Evolutionary conservation across 2,329 filamentous ascomycete species (phyloP), one percentile per base, ranked within the genome.

Genomic region (Fusarium goolgardi): DNA sequence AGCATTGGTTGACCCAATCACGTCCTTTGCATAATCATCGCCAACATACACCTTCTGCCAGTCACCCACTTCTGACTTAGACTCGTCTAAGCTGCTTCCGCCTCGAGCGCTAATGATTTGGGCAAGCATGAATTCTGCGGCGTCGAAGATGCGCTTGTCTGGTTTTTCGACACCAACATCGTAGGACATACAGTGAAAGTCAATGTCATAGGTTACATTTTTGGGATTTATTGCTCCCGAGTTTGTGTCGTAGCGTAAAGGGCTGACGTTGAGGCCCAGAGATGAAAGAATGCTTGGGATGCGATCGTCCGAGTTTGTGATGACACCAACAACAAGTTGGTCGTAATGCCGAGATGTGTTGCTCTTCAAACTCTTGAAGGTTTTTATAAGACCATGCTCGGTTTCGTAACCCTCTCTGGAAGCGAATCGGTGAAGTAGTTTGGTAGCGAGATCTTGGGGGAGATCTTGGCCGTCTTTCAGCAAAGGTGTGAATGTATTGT

Each of bases 101-200:
- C 56, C 51, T 5, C 67, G 61, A 11, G 49, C 18, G 11, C 60
- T 56, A 2, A 71, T 57, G 6, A 64, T 13, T 12, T 69, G 51
- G 1, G 52, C 43, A 8, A 72, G 72, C 79, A 87, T 77, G 1
- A 74, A 65, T 44, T 82, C 80, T 0, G 87, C 88, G 0, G 86
- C 83, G 2, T 79, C 74, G 63, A 90, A 91, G 3, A 91, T 88
- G 4, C 73, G 67, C 11, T 59, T 65, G 53, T 87, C 80, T 0
- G 89, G 89, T 73, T 91, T 91, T 67, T 86, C 85, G 25, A 78
- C 73, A 0, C 88, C 88, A 6, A 86, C 84, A 69, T 90, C 87
- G 66, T 90, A 91, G 20, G 87, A 90, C 73, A 89, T 82, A 40
- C 69, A 71, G 1, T 71, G 69, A 3, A 71, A 71, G 11, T 71